Base-by-base conservation (phyloP, 352 stramenopile genomes). In the Globisporangium irregulare region DNA sequence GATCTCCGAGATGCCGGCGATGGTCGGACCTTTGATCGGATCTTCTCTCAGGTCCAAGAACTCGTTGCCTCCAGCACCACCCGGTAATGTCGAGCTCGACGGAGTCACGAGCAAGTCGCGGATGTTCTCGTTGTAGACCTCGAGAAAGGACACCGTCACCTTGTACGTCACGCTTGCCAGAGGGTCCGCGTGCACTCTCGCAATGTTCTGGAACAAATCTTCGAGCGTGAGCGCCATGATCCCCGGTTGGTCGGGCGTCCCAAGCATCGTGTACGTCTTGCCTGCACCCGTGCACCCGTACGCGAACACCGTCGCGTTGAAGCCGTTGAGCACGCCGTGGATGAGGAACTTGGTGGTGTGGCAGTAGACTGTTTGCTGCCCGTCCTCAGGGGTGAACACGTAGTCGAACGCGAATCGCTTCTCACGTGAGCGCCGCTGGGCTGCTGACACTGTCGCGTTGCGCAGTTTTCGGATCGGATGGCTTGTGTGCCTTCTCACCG, bases 101-200 rank as follows among this genome's bases (percentile, higher is more conserved):
- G 66, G 63, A 14, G 54, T 74, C 22, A 62, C 75, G 9, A 98
- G 73, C 48, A 98, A 67, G 72, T 98, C 94, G 4, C 89, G 81
- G 61, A 98, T 98, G 67, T 95, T 97, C 68, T 98, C 92, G 60
- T 98, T 98, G 85, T 98, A 98, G 29, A 97, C 86, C 64, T 97
- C 91, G 4, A 97, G 72, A 64, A 96, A 97, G 7, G 90, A 97
- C 10, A 97, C 89, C 10, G 73, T 87, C 4, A 97, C 87, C 29
- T 84, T 79, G 66, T 91, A 95, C 29, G 62, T 62, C 41, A 87
- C 80, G 22, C 36, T 72, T 2, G 68, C 61, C 10, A 73, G 61
- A 8, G 67, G 66, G 29, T 82, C 67, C 4, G 51, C 54, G 15
- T 84, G 70, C 64, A 79, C 79, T 4, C 67, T 74, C 41, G 78